Base-by-base conservation (phyloP, 2,329 filamentous ascomycete species). In the Juglanconis juglandina region DNA sequence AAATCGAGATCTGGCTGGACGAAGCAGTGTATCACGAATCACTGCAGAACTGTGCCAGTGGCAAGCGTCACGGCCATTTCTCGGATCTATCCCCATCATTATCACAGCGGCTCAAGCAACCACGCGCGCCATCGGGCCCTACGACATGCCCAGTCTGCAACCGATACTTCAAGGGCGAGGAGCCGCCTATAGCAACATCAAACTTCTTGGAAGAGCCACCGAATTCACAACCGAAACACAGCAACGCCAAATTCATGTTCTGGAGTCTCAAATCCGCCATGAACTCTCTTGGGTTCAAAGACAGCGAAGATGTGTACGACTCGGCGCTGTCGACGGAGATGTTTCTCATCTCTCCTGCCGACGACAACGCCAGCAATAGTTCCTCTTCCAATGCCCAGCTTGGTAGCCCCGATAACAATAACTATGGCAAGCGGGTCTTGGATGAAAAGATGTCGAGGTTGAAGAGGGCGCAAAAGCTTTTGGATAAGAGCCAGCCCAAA, bases 371-470 rank as follows among this genome's bases (percentile, higher is more conserved):
- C n/a, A 30, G 11, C 35, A 17, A 35, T 5, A 17, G 34, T 2
- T 32, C 39, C 0, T 41, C 35, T 30, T 48, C 57, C 54, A 14
- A 63, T 58, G 35, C 64, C 64, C 10, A 14, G 0, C 32, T 33
- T 13, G 32, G 30, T 5, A 55, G 52, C 17, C 52, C 52, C 10
- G 30, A 54, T 5, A 46, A 30, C 13, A 37, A 41, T 13, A n/a
- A 14, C 9, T 17, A 17, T 33, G 41, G 32, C 24, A 57, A 46
- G 48, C 60, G 66, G 51, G 60, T 53, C 5, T 48, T 70, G 48
- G 66, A 68, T 34, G 64, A 64, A 35, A 61, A 63, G 11, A 63
- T 66, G 56, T 66, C 65, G 24, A 61, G 69, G 47, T 49, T 71
- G 11, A 62, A 57, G 14, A 64, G 69, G 56, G 69, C 68, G 3